A percentile compares a stretch with the other conserved stretches of the same genome.
Conservation (phyloP, 2,329 filamentous ascomycete genomes). For the Arthroderma sp. region DNA sequence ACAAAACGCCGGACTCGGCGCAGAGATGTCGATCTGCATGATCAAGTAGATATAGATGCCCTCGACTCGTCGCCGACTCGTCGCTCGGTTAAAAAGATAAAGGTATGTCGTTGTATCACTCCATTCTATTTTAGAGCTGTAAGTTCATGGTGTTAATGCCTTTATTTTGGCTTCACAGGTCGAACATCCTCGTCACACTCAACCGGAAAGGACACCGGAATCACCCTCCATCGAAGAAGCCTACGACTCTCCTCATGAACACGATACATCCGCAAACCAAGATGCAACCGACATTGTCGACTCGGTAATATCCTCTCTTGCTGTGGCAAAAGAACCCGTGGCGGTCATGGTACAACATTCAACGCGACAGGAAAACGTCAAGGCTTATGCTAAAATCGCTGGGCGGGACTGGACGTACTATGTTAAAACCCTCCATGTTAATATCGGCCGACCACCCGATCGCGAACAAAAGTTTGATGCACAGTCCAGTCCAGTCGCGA, state of each 20-base stretch:
- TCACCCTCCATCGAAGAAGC: conserved; percentile 25
- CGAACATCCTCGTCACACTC: conserved; percentile 20
- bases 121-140: conserved; percentile 1
- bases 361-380: conserved; percentile 28
- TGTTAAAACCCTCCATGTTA: conserved; percentile 35
- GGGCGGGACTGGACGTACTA: conserved; percentile 41
- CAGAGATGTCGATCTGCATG: conserved; percentile 32
- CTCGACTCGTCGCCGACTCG: conserved; percentile 36
- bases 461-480: conserved; percentile 29
- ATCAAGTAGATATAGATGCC: conserved; percentile 31
- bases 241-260: conserved; percentile 29
- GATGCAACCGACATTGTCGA: conserved; percentile 27
- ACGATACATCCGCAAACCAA: conserved; percentile 29
- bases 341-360: conserved; percentile 33
- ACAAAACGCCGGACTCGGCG: conserved; percentile 33
- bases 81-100: conserved; percentile 36
- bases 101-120: conserved; percentile 21
- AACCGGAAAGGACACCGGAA: conserved; percentile 23
- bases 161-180: conserved; percentile 16
- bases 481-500: conserved; percentile 34
- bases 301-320: conserved; percentile 35
- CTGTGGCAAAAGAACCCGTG: conserved; percentile 30
- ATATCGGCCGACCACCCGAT: conserved; percentile 38
- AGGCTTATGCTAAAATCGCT: conserved; percentile 39
- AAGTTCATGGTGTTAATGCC: conserved; percentile 1